Base-by-base conservation (phyloP, 2,329 filamentous ascomycete genomes). In the Thielaviopsis populi region DNA sequence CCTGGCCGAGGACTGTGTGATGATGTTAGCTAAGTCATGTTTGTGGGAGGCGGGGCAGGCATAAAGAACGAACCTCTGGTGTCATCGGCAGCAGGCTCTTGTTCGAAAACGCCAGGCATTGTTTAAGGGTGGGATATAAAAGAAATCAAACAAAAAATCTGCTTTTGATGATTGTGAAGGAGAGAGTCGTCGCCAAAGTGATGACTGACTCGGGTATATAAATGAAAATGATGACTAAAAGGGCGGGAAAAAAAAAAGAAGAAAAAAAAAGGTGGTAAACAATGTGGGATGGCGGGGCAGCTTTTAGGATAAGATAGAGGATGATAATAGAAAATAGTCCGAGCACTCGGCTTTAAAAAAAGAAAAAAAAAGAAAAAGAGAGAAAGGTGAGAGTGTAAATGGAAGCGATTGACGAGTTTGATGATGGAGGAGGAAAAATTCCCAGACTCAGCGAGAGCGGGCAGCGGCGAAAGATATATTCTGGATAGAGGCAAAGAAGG, bases 1-100 rank as follows among this genome's bases (percentile, higher is more conserved):
- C 96, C 81, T 95, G 92, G 70, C 92, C 92, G 67, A 87, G 86
- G 74, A 91, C 87, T 89, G 43, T 22, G 46, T 5, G 22, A 11
- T 43, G 40, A 42, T 40, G 62, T 56, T 56, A 56, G 53, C 30
- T 37, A 33, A 48, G 33, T 8, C 33, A 37, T 37, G 33, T 37
- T 37, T 37, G 33, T n/a, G n/a, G n/a, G n/a, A n/a, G n/a, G n/a
- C n/a, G n/a, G n/a, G n/a, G n/a, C n/a, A n/a, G n/a, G n/a, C n/a
- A n/a, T n/a, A n/a, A n/a, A n/a, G n/a, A n/a, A 72, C 73, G 27
- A 71, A 75, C 73, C 71, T 74, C 73, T 72, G 66, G 72, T 73
- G 64, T 75, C 73, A 66, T 74, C 73, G 37, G 73, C 73, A 40
- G 64, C 64, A 68, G 69, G 69, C 60, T 72, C 69, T 59, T 70